Evolutionary conservation across 164 flowering plant species (phyloP).

Genomic region (Litsea cubeba): DNA sequence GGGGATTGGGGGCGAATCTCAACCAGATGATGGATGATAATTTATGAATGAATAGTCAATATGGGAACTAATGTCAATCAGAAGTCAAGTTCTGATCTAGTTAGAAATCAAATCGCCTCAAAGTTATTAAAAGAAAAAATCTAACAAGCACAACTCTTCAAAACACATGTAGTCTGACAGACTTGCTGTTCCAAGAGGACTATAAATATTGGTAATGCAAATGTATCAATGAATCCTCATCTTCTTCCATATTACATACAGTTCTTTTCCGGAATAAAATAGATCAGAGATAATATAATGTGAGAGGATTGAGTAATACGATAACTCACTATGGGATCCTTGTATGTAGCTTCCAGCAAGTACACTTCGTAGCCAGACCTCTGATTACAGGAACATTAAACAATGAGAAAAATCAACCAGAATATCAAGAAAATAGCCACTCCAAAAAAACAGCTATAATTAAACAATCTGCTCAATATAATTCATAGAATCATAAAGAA

Average conservation of each 20-base stretch:
- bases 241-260: not conserved
- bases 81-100: too few relatives aligned
- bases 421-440: not conserved
- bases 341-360: slow-evolving; percentile 83
- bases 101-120: too few relatives aligned
- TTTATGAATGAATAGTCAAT: too few relatives aligned
- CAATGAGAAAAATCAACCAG: slow-evolving; percentile 9
- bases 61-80: too few relatives aligned
- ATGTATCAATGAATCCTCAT: not conserved
- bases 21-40: too few relatives aligned
- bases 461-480: too few relatives aligned
- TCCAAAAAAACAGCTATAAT: not conserved
- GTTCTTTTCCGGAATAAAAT: too few relatives aligned
- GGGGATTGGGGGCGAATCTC: too few relatives aligned
- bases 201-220: not conserved
- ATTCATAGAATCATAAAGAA: too few relatives aligned
- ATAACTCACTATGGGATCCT: slow-evolving; percentile 79
- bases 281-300: not conserved
- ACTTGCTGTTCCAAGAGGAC: not conserved
- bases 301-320: slow-evolving; percentile 5
- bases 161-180: too few relatives aligned
- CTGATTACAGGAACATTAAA: slow-evolving; percentile 38
- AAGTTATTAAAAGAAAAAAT: too few relatives aligned
- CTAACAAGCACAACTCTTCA: too few relatives aligned
- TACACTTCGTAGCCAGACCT: slow-evolving; percentile 93